phyloP scores from a whole-genome alignment of 2,329 filamentous ascomycete species.

The Fusarium nurragi region DNA sequence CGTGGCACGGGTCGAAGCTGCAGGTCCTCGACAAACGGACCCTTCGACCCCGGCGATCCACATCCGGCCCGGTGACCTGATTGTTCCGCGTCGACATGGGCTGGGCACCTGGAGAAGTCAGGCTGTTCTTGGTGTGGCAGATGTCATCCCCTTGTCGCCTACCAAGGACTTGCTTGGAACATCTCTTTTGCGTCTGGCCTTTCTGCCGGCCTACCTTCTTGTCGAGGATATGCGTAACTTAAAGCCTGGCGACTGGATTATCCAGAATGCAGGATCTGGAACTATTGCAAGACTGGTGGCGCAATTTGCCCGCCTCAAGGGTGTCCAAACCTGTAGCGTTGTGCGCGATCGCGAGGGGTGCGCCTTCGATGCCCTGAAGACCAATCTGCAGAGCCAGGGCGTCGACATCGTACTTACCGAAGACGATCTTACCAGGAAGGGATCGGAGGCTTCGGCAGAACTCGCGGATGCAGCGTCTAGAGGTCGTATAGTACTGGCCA shows the following conservation, averaged over 20 bases:
- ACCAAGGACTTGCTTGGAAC: neutral
- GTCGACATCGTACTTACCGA: slow-evolving; percentile 4
- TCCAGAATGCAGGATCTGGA: slow-evolving; percentile 19
- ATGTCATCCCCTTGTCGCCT: slow-evolving; percentile 6
- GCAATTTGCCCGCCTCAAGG: slow-evolving; percentile 22
- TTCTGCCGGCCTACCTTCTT: slow-evolving; percentile 24
- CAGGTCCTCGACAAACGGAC: neutral
- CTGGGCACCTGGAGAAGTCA: slow-evolving; percentile 17
- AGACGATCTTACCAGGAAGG: neutral
- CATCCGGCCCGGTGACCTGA: slow-evolving; percentile 2
- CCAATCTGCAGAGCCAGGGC: neutral
- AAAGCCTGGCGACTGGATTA: slow-evolving; percentile 25
- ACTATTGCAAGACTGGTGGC: slow-evolving; percentile 14
- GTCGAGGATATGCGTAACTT: slow-evolving; percentile 11
- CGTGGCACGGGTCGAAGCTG: slow-evolving; percentile 11
- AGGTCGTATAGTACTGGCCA: slow-evolving; percentile 1
- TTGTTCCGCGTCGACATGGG: slow-evolving; percentile 20
- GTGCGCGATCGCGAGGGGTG: slow-evolving; percentile 9
- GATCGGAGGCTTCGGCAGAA: neutral
- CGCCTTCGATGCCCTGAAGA: neutral
- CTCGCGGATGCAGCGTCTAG: slow-evolving; percentile 3
- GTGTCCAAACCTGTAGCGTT: slow-evolving; percentile 14
- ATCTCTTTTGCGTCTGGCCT: slow-evolving; percentile 12
- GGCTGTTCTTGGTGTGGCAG: neutral
- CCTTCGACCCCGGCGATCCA: neutral